Evolutionary conservation across 495 filamentous ascomycete genomes (phyloP), one percentile per base, ranked within the genome.

Genomic region (Xylaria acuta): DNA sequence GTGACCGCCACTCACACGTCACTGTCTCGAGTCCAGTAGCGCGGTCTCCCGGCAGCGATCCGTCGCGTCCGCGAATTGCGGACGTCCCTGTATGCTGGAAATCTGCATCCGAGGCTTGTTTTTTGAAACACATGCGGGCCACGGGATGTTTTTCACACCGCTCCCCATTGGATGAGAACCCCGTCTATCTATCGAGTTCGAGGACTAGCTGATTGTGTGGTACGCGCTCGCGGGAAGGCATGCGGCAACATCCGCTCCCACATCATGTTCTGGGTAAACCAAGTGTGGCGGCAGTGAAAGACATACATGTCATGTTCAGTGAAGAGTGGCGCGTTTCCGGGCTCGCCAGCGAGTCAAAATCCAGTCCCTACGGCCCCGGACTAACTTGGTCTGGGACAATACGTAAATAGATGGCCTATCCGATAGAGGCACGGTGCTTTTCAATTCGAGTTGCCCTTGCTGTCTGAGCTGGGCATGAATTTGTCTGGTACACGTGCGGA

Each of bases 81-180:
- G 51, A 45, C 22, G 54, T 62, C 27, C 22, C 43, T 45, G 20
- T 27, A 30, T 51, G 54, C 54, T 69, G 40, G 54, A 62, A 62
- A 45, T 69, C 54, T 62, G 67, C 67, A 62, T 47, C 20, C 9
- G 41, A 69, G 54, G 54, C 54, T 51, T 30, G 32, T 7, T 60
- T 60, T 49, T 69, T 40, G 67, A 69, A 69, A 49, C n/a, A 49
- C 11, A 45, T 58, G 53, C 38, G 41, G 25, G 54, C 27, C 18
- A 25, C n/a, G 27, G 40, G 27, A 1, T 60, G 40, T 32, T 38
- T 27, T 69, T 62, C 54, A 62, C 41, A 56, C 38, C n/a, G 67
- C 65, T n/a, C 51, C 27, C 45, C 22, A 49, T 62, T 47, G 41
- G 54, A 49, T 12, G 20, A 25, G 45, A 53, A 30, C 2, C n/a